Base-by-base conservation (phyloP, 2,329 filamentous ascomycete species). In the Botrytis sinoallii region DNA sequence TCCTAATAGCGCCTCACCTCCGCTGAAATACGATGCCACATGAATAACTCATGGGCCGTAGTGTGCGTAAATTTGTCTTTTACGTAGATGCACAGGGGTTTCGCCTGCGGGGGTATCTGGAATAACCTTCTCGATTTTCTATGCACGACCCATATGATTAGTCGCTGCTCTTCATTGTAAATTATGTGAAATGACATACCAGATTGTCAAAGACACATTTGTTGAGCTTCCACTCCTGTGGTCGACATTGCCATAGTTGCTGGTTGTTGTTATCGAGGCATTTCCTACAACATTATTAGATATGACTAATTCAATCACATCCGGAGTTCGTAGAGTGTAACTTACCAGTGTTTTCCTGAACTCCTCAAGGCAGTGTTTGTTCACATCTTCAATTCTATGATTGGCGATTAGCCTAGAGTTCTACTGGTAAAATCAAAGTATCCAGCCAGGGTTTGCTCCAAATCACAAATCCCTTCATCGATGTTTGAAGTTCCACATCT, bases 221-320 rank as follows among this genome's bases (percentile, higher is more conserved):
- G 88, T 98, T 99, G 80, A 99, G 86, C 82, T 91, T 91, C 89
- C 93, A 91, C 87, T 99, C 96, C 77, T 89, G 87, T 81, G 90
- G 91, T 80, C 96, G 90, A 86, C 96, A 99, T 82, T 98, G 94
- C 92, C 94, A 99, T 75, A 98, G 86, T 85, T 97, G 93, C 82
- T 99, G 96, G 87, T 99, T 99, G 86, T 97, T 95, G 86, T 97
- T 92, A 82, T 99, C 96, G 74, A 99, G 88, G 82, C 96, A 99
- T 81, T 93, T 88, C 94, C 72, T 73, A 38, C 18, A n/a, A 20
- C 25, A n/a, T 64, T 25, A 25, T 73, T 55, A 73, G 46, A 18
- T 22, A 42, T 8, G 29, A 4, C 22, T 35, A 32, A 22, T 68
- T 48, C 55, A 38, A 42, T 57, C 48, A 32, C 25, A 29, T 35